Conservation (phyloP, 345 rosid species). For the Zanthoxylum bungeanum region DNA sequence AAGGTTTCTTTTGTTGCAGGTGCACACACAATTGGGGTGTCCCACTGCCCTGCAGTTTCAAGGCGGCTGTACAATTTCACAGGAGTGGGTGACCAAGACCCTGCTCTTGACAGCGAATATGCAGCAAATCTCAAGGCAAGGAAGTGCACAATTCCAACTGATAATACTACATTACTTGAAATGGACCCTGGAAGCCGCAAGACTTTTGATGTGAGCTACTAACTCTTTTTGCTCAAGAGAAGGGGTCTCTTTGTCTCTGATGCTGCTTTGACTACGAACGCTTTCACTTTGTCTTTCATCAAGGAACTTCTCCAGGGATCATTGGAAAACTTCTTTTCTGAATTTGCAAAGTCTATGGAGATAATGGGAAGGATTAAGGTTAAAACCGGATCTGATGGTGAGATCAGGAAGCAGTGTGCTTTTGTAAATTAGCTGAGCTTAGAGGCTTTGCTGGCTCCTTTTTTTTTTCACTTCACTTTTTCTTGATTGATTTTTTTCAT, state of each 20-base stretch:
- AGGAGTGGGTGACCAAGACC: conserved; percentile 58
- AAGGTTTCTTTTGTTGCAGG: conserved; percentile 30
- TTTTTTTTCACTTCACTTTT: not conserved
- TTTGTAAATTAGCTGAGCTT: conserved; percentile 43
- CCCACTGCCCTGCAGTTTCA: conserved; percentile 64
- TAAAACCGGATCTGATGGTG: conserved; percentile 63
- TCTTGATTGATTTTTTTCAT: not conserved
- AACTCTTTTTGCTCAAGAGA: conserved; percentile 45
- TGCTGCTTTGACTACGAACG: conserved; percentile 56
- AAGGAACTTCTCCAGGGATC: conserved; percentile 54
- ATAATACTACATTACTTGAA: conserved; percentile 59
- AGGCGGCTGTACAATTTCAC: conserved; percentile 71
- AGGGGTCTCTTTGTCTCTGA: conserved; percentile 82
- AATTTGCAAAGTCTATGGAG: conserved; percentile 73
- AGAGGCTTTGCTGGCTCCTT: not conserved
- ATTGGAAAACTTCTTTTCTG: conserved; percentile 38
- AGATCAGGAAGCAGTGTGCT: conserved; percentile 71
- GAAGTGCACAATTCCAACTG: conserved; percentile 56
- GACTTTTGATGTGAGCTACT: conserved; percentile 75
- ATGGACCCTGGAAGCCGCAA: conserved; percentile 82
- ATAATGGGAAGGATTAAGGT: conserved; percentile 69
- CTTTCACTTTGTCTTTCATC: conserved; percentile 40
- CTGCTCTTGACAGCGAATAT: conserved; percentile 63
- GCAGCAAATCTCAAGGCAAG: conserved; percentile 63
- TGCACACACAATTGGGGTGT: conserved; percentile 75